Evolutionary conservation across 2,329 filamentous ascomycete genomes (phyloP).

Genomic region (Talaromyces sp.): DNA sequence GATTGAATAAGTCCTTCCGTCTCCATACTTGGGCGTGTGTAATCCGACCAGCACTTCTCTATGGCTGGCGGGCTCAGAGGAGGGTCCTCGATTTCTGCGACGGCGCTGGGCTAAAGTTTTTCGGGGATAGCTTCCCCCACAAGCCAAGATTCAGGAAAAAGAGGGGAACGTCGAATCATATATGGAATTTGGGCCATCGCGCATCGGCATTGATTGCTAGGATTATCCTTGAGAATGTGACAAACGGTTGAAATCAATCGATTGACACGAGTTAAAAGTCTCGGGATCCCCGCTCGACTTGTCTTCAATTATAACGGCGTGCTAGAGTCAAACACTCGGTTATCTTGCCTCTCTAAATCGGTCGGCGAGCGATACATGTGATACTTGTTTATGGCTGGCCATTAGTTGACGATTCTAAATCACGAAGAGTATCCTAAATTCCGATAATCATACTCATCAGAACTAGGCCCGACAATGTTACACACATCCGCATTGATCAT

Average conservation of each 20-base stretch:
- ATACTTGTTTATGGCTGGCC: neutral
- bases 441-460: neutral
- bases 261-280: neutral
- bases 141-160: neutral
- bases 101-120: neutral
- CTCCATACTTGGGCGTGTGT: constrained; percentile 2
- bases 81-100: neutral
- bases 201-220: neutral
- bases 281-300: neutral
- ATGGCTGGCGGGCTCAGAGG: neutral
- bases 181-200: neutral
- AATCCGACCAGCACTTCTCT: neutral
- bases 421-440: neutral
- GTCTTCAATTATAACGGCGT: neutral
- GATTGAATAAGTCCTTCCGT: neutral
- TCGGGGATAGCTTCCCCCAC: constrained; percentile 1
- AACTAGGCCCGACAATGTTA: neutral
- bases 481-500: neutral
- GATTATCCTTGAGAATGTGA: neutral
- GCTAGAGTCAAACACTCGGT: neutral
- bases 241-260: neutral
- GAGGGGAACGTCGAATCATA: neutral
- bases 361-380: neutral
- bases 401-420: neutral
- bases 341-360: neutral